Base-by-base conservation (phyloP, 305 asterid genomes). In the Fraxinus latifolia region DNA sequence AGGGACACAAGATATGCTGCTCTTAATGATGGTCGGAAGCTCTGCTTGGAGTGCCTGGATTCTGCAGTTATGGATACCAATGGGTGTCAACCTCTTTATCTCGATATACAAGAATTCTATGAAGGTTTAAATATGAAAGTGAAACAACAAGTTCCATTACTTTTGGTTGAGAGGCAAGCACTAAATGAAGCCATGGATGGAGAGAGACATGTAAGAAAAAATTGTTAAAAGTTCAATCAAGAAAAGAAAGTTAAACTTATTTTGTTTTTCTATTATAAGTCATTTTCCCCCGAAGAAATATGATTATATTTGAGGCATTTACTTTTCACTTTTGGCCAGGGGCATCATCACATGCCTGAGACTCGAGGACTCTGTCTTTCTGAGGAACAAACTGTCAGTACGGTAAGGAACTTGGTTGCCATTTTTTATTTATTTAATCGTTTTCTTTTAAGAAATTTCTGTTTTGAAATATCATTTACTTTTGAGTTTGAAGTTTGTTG, bases 311-410 rank as follows among this genome's bases (percentile, higher is more conserved):
- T 4, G 39, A 31, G 44, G 44, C 76, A 29, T 4, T 4, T 70
- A 15, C 82, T 17, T 72, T 14, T 76, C 67, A 58, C 67, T 73
- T 79, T 55, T 75, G 79, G n/a, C 50, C 84, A 89, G 92, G 92
- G 92, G 65, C 89, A 89, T 88, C 86, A 88, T 83, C 92, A 89
- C 86, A 84, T 89, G 90, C 92, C 92, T 67, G 92, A 89, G 87
- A 89, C 91, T 9, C 77, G 92, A 80, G 92, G 92, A 31, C 90
- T 89, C 42, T 89, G 92, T 82, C 92, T 89, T 70, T 89, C 92
- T 8, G 92, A 89, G 84, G 92, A 89, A 81, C 92, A 89, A 85
- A 89, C 92, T 47, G 77, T 89, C 74, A 88, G 92, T 87, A 86
- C 89, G 11, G 91, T 89, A 86, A 84, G 91, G 47, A 80, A 50